Conservation (phyloP, 106 monocot species). For the Alisma plantagoaquatica region DNA sequence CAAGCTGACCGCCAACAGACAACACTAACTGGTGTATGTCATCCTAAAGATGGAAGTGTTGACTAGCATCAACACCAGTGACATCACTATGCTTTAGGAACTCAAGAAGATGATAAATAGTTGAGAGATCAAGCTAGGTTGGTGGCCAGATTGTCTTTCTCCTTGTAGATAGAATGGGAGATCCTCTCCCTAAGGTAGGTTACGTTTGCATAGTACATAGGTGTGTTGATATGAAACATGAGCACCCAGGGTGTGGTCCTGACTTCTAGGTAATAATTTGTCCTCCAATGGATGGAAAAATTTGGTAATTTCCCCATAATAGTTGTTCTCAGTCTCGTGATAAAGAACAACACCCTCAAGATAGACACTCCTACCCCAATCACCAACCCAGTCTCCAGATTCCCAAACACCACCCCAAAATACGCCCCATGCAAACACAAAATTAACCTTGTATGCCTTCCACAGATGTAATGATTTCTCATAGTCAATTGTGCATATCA, state of each 20-base stretch:
- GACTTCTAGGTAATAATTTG: constrained; percentile 44
- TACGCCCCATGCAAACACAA: constrained; percentile 58
- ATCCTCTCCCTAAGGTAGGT: constrained; percentile 73
- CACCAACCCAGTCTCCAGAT: constrained; percentile 39
- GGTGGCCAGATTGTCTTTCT: constrained; percentile 37
- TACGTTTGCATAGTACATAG: constrained; percentile 62
- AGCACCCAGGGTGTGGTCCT: constrained; percentile 45
- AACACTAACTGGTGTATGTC: too few species aligned
- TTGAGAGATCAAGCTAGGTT: too few species aligned
- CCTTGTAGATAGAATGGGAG: constrained; percentile 55
- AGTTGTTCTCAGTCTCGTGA: constrained; percentile 56
- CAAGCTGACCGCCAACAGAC: too few species aligned
- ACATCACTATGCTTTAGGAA: too few species aligned
- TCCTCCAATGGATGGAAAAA: constrained; percentile 42
- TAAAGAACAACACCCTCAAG: constrained; percentile 56
- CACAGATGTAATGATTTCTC: constrained; percentile 31
- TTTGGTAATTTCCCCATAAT: constrained; percentile 64
- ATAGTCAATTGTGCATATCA: constrained; percentile 54
- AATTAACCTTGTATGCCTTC: constrained; percentile 63
- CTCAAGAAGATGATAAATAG: too few species aligned
- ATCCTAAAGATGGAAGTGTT: too few species aligned
- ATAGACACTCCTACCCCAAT: constrained; percentile 29
- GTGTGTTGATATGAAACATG: constrained; percentile 49
- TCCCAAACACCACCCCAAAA: constrained; percentile 41
- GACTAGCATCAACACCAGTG: too few species aligned